Evolutionary conservation across 2,329 filamentous ascomycete species (phyloP), one percentile per base, ranked within the genome.

Genomic region (Coniochaeta sp.): DNA sequence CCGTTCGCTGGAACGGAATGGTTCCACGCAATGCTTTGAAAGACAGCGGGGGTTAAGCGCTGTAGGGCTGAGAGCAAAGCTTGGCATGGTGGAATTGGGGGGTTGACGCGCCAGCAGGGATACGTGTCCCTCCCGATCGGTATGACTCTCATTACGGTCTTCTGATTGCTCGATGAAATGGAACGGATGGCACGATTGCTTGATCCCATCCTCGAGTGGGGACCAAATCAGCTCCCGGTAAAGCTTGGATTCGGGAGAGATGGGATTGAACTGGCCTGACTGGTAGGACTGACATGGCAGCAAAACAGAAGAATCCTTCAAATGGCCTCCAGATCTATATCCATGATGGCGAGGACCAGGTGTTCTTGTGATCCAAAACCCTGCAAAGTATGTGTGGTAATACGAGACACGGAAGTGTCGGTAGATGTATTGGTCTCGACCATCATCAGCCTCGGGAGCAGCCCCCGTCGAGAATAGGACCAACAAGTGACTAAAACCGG

Each of bases 1-100:
- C 9, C 12, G 26, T 42, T 42, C 38, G 38, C 38, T 8, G 38
- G 9, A 6, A 42, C 10, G 38, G 18, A 22, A n/a, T 24, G 38
- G 38, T 26, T 26, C n/a, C 22, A 24, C 38, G 38, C 38, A 42
- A 42, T n/a, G 16, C 33, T 38, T 12, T 13, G 18, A 10, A 38
- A 10, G 38, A 24, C 8, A 22, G 38, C 2, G 38, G 20, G n/a
- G 3, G 3, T 20, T 47, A 16, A 22, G 28, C n/a, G 45, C 27
- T 31, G 45, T 47, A 47, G 45, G 45, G 45, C 45, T 47, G 45
- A 47, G n/a, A 22, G 18, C n/a, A 47, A 47, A 47, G 45, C 27
- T 31, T 47, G 26, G 22, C 20, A 42, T 42, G 38, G 26, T 42
- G 38, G 18, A 42, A 47, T 31, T 47, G 14, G 27, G 45, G 26